Percentiles rank a stretch among this genome's conserved stretches.
Conservation (phyloP, 140 eudicot genomes). For the Ambrosia hybrid region DNA sequence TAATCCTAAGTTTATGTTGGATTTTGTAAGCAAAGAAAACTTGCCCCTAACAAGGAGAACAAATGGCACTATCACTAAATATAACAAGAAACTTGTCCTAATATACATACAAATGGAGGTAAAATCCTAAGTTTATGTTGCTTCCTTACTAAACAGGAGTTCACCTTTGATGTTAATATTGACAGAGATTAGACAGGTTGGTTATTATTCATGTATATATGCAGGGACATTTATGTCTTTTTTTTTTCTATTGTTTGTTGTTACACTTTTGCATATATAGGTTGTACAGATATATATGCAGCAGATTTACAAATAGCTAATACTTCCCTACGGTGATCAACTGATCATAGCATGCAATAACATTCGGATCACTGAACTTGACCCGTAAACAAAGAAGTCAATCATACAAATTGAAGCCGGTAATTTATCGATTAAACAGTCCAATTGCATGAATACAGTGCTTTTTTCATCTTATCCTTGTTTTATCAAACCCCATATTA, state of each 20-base stretch:
- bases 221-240: no score
- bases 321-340: no score
- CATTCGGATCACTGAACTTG: no score
- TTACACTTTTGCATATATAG: no score
- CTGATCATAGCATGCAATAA: no score
- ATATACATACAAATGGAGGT: conserved; percentile 22
- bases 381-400: not conserved
- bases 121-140: conserved; percentile 8
- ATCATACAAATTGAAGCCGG: not conserved
- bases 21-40: conserved; percentile 4
- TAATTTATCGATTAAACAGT: not conserved
- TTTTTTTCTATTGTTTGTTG: not conserved
- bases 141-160: not conserved
- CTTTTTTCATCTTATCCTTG: no score
- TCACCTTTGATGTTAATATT: not conserved
- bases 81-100: conserved; percentile 29
- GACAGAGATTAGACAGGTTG: not conserved
- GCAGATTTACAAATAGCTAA: no score
- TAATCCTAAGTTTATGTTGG: not conserved
- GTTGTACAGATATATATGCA: no score
- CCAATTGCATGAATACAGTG: not conserved
- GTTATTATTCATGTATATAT: no score
- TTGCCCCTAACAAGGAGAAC: conserved; percentile 24
- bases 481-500: no score
- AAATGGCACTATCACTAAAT: conserved; percentile 6